Evolutionary conservation across 2,329 filamentous ascomycete species (phyloP), one percentile per base, ranked within the genome.

Genomic region (Diaporthe helianthi): DNA sequence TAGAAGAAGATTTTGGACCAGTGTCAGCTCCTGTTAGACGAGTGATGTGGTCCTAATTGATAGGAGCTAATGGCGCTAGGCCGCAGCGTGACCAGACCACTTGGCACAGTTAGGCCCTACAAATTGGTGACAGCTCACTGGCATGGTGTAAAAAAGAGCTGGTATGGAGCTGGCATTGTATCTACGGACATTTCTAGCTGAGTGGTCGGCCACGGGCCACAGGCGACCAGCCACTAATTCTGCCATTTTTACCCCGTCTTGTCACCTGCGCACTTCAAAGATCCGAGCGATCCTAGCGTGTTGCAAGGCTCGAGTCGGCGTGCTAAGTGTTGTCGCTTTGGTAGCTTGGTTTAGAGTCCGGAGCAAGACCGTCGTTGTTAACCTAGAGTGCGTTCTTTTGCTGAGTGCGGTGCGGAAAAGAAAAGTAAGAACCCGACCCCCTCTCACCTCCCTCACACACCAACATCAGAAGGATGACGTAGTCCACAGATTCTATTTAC

Each of bases 401-500:
- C 89, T 93, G 65, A 82, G 97, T 19, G 85, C 87, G 5, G 92
- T 96, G 1, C 83, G 97, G 74, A 94, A 93, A 79, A 83, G 93
- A 54, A 36, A 54, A 54, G 29, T 22, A 54, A 36, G 31, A 54
- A 54, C 29, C 31, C 52, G 52, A 54, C 52, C 52, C 29, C 12
- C 29, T 15, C 52, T 54, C 52, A 54, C 52, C 52, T 54, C 52
- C 52, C 52, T 19, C 52, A 33, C 29, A 54, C 52, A 22, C 52
- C 52, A 24, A 24, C 29, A 8, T 54, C 52, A 12, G 19, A 54
- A 36, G 52, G 52, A 54, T 54, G 52, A 22, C 52, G 4, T 15
- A 10, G 10, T 54, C 52, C 52, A 54, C 52, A 54, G 12, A 13
- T 13, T 36, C 19, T 22, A 54, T 1, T 36, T 36, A 29, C 10